Percentiles rank a stretch among this genome's conserved stretches.
These are phyloP conservation scores for Pascua guehoae DNA, from an alignment of 1,284 basidiomycete genomes.

Conservation along the genomic window DNA sequence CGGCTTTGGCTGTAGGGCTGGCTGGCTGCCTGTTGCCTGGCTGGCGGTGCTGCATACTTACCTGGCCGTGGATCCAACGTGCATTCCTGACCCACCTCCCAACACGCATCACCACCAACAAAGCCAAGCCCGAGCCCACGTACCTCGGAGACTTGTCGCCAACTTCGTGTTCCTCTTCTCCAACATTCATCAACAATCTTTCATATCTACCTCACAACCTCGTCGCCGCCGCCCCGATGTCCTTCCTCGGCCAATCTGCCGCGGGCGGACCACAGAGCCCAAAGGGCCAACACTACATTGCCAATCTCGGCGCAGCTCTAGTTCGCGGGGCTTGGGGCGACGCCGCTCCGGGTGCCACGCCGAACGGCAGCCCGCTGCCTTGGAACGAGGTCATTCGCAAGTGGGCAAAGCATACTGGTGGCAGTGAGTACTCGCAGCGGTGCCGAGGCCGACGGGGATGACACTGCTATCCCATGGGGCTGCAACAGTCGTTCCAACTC, in stretches of 20 bases:
- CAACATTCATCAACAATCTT: neutral
- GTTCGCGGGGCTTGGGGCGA: conserved; percentile 45
- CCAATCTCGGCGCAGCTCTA: conserved; percentile 39
- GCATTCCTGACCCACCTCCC: no score
- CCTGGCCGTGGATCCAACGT: no score
- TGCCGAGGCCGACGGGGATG: neutral
- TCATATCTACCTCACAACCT: neutral
- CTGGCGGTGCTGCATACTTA: no score
- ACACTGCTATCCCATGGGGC: no score
- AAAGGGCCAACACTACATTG: conserved; percentile 44
- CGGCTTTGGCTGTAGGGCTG: no score
- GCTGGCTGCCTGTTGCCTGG: no score
- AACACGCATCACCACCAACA: no score
- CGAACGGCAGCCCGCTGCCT: conserved; percentile 58
- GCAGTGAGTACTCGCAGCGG: conserved; percentile 39
- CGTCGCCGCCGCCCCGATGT: conserved; percentile 2
- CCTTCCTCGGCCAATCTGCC: neutral
- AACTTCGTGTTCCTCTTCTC: neutral
- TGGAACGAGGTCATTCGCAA: conserved; percentile 82
- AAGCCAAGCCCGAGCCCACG: no score
- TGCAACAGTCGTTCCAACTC: no score
- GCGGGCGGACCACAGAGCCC: conserved; percentile 15
- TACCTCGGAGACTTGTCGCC: neutral
- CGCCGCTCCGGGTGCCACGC: conserved; percentile 59
- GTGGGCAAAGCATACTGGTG: conserved; percentile 76